Evolutionary conservation across 352 stramenopile species (phyloP).

Genomic region (Phytophthora rubi): DNA sequence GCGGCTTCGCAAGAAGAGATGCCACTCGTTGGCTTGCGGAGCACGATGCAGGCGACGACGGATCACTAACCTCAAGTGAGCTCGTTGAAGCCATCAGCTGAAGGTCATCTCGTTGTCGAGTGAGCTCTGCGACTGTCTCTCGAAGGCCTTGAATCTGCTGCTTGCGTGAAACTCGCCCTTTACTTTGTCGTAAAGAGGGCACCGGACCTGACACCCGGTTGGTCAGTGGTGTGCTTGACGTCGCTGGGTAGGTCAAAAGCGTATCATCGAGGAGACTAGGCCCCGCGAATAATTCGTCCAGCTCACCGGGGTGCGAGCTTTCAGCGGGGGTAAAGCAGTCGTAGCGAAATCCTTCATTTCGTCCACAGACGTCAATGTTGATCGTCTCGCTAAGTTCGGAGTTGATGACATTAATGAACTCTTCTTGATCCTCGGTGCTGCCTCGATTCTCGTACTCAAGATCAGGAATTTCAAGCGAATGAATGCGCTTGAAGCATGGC

Average conservation of each 20-base stretch:
- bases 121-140: constrained; percentile 1
- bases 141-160: constrained; percentile 16
- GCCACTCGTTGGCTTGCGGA: neutral
- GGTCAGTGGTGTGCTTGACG: no score
- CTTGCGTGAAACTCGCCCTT: constrained; percentile 9
- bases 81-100: neutral
- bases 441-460: neutral
- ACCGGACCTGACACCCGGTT: no score
- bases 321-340: neutral
- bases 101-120: neutral
- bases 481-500: neutral
- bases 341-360: no score
- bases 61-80: neutral
- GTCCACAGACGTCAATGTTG: no score
- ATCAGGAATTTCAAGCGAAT: neutral
- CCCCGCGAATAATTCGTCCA: neutral
- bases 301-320: neutral
- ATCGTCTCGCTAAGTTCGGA: neutral
- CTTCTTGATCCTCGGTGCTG: neutral
- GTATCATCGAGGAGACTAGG: neutral
- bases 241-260: no score
- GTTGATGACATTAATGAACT: neutral
- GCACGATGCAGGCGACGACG: neutral
- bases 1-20: neutral
- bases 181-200: neutral